These are phyloP conservation scores for Avicennia marina DNA, from an alignment of 257 asterid genomes.

Conservation along the genomic window DNA sequence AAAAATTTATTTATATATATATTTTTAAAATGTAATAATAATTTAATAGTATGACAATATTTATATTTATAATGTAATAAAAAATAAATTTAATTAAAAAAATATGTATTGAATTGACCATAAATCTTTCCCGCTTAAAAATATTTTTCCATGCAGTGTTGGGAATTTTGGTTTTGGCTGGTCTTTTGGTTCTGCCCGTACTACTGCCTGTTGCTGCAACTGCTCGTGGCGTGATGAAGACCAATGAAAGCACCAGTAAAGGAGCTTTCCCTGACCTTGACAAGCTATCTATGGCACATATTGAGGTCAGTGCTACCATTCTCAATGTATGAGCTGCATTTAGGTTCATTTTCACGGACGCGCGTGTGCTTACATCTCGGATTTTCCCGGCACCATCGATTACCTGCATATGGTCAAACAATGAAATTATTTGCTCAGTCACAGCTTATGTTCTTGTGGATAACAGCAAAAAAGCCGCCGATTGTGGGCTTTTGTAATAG, in stretches of 20 bases:
- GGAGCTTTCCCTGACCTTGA: conserved; percentile 75
- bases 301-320: conserved; percentile 42
- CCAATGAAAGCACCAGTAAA: conserved; percentile 46
- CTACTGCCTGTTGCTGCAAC: conserved; percentile 77
- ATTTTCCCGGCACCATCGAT: background rate
- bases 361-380: background rate
- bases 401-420: background rate
- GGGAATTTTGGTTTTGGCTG: conserved; percentile 68
- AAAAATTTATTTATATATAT: too few species aligned
- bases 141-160: conserved; percentile 41
- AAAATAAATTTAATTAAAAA: too few species aligned
- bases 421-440: conserved; percentile 1
- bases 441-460: conserved; percentile 1
- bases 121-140: too few species aligned
- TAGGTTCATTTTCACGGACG: background rate
- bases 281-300: conserved; percentile 70
- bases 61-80: too few species aligned
- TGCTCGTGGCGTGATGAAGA: conserved; percentile 24
- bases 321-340: background rate
- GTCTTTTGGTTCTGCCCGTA: conserved; percentile 64
- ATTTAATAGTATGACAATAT: too few species aligned
- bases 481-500: conserved; percentile 67
- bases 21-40: too few species aligned
- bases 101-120: too few species aligned
- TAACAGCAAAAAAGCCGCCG: conserved; percentile 51